Evolutionary conservation across 2,329 filamentous ascomycete species (phyloP), one percentile per base, ranked within the genome.

Genomic region (Talaromyces sp.): DNA sequence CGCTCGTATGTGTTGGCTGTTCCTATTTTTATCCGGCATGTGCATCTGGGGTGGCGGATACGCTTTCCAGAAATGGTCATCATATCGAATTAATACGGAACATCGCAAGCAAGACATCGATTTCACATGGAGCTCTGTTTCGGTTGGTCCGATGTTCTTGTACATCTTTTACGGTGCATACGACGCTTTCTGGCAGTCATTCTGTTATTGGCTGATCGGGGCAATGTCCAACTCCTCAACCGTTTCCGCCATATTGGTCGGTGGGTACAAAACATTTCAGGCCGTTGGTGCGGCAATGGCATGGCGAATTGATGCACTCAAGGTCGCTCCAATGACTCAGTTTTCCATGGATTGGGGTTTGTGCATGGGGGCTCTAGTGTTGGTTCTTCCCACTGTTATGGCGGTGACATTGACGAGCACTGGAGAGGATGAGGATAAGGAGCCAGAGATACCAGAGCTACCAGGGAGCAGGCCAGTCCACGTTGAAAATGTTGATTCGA

Each of bases 111-210:
- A 81, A 58, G 74, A 79, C 56, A 70, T 82, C 59, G 80, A 83
- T 67, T 83, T 78, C 63, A 79, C 72, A 11, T 67, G 77, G 32
- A 80, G 79, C 41, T 64, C 71, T 46, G 76, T 80, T 46, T 87
- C 83, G 56, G 79, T 80, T 6, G 86, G 86, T 0, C 86, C 86
- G 10, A 87, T 89, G 67, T 84, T 89, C 67, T 76, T 89, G 14
- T 89, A 89, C 77, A 86, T 89, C 70, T 88, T 88, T 74, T 89
- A 89, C 69, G 87, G 87, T 46, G 81, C 84, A 63, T 88, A 86
- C 68, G 87, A 89, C 69, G 85, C 86, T 1, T 78, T 86, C 19
- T 89, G 85, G 85, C 86, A 89, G 71, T 84, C 82, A 2, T 82
- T 78, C 64, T 83, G 85, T 56, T 88, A 88, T 77, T 88, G 85